Conservation (phyloP, 805 yeast species). For the Ogataea neopini region DNA sequence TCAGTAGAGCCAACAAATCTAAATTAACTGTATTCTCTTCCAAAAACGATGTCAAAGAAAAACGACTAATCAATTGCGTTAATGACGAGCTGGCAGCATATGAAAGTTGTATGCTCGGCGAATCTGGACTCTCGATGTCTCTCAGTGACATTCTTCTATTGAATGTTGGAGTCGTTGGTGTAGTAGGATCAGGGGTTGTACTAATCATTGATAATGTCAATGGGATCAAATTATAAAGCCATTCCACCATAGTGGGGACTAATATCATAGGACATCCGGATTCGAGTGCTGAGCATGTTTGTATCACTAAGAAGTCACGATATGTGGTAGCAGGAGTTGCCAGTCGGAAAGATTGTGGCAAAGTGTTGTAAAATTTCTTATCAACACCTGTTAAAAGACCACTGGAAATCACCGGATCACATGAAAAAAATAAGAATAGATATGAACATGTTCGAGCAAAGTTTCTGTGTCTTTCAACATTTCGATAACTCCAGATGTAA, state of each 20-base stretch:
- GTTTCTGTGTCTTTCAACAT: slow-evolving; percentile 38
- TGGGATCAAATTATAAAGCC: slow-evolving; percentile 61
- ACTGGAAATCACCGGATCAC: slow-evolving; percentile 37
- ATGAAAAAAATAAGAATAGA: slow-evolving; percentile 50
- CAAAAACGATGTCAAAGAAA: slow-evolving; percentile 40
- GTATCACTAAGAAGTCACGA: slow-evolving; percentile 63
- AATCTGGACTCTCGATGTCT: slow-evolving; percentile 11
- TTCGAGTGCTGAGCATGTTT: slow-evolving; percentile 45
- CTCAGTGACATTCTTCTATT: slow-evolving; percentile 20
- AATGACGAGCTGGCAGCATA: slow-evolving; percentile 51
- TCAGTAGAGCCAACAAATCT: slow-evolving; percentile 58
- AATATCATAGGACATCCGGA: slow-evolving; percentile 37
- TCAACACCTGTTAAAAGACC: slow-evolving; percentile 49
- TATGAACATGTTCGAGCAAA: slow-evolving; percentile 53
- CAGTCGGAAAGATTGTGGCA: slow-evolving; percentile 54
- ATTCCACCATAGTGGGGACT: slow-evolving; percentile 55
- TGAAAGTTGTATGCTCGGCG: slow-evolving; percentile 41
- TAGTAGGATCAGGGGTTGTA: not conserved
- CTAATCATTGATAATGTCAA: slow-evolving; percentile 24
- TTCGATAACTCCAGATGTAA: slow-evolving; percentile 53
- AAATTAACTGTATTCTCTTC: slow-evolving; percentile 44
- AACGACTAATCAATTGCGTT: slow-evolving; percentile 43
- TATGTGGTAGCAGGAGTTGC: slow-evolving; percentile 46
- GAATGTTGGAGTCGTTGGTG: slow-evolving; percentile 11
- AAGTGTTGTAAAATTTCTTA: slow-evolving; percentile 40